Conservation (phyloP, 1,284 basidiomycete species). For the Pseudozyma tsukubaensis region DNA sequence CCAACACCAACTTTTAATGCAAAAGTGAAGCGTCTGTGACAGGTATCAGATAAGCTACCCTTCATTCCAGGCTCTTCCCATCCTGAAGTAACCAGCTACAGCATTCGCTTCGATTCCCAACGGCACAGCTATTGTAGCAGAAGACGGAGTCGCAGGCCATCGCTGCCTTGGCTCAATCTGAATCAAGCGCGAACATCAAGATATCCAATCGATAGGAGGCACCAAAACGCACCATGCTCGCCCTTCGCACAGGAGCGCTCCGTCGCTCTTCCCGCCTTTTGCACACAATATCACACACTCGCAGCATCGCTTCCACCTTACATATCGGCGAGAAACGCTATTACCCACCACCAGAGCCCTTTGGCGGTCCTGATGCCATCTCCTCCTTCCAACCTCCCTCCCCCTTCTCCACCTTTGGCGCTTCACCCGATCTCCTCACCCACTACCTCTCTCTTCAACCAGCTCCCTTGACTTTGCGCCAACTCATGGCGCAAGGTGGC, state of each 20-base stretch:
- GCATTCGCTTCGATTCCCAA: too few relatives aligned
- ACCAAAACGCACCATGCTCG: conserved; percentile 10
- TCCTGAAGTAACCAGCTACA: too few relatives aligned
- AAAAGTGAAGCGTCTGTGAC: neutral
- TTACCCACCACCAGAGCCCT: conserved; percentile 51
- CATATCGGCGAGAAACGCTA: conserved; percentile 33
- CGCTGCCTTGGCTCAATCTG: too few relatives aligned
- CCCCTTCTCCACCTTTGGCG: conserved; percentile 60
- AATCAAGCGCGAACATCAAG: too few relatives aligned
- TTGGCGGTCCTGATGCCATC: conserved; percentile 20
- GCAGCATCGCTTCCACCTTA: conserved; percentile 18
- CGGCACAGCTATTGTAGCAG: too few relatives aligned
- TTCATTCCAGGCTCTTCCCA: too few relatives aligned
- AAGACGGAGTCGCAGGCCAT: too few relatives aligned
- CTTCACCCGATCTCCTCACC: conserved; percentile 57
- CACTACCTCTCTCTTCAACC: conserved; percentile 57
- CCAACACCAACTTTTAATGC: conserved; percentile 4
- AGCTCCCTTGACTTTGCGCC: conserved; percentile 58
- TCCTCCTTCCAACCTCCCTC: conserved; percentile 24
- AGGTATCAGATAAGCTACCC: too few relatives aligned
- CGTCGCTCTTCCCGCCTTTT: neutral
- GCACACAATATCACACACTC: neutral
- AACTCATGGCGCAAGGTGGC: conserved; percentile 61
- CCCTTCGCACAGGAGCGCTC: conserved; percentile 15
- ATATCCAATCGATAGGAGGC: too few relatives aligned